Evolutionary conservation across 371 early-diverging fungal genomes (phyloP), one percentile per base, ranked within the genome.

Genomic region (Dichotomocladium elegans): DNA sequence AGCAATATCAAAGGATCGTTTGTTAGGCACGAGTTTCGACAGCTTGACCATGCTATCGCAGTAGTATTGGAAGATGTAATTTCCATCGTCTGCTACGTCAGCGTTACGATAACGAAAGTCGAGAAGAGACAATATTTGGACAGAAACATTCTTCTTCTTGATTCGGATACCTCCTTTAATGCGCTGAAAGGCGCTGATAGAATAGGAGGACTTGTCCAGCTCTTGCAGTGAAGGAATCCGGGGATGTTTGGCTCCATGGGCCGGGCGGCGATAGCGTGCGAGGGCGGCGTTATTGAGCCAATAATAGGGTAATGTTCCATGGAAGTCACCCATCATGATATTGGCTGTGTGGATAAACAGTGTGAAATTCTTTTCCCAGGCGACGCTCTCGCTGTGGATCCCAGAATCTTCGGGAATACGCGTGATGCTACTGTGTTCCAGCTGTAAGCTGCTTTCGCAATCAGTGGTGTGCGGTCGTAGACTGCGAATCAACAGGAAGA

Each of bases 21-120:
- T 55, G 41, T 55, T 47, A 30, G 55, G 55, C 15, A 55, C 47
- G 14, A 55, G 30, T 14, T 47, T 46, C 11, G 47, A 55, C 14
- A 55, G 41, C 31, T 55, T 55, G 10, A 55, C 15, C 4, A 55
- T 46, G 19, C 37, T 55, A 11, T 55, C 55, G 6, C 47, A 11
- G 25, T 51, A 51, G 24, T 51, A 51, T 5, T 30, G 22, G 42
- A 41, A 51, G 2, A 51, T 31, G 10, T 19, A 11, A 41, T 41
- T 27, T 24, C 30, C 24, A 10, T 47, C 31, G 26, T 30, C 47
- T 7, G 17, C 21, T 40, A 37, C 25, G 10, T 47, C 40, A 11
- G 17, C 35, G 4, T 35, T 25, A 9, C 55, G 55, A 37, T 55
- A 55, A 0, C 55, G 55, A 40, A 55, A 41, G 29, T 55, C 47